A percentile compares a stretch with the other conserved stretches of the same genome.
phyloP scores from a whole-genome alignment of 2,329 filamentous ascomycete genomes.

The Xylaria sp. region DNA sequence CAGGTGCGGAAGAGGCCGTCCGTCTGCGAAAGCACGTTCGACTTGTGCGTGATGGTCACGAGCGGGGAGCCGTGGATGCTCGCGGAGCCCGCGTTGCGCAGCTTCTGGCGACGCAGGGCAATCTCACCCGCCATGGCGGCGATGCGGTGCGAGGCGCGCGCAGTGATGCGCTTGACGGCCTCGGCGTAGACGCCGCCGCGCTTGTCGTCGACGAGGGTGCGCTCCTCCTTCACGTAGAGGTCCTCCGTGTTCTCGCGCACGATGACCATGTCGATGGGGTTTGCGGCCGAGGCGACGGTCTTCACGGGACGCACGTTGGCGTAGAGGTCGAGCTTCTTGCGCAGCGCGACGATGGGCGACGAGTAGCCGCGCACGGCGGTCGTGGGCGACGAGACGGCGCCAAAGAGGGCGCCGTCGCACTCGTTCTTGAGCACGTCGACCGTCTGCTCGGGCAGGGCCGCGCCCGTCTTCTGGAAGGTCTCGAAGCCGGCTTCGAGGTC shows the following conservation, averaged over 20 bases:
- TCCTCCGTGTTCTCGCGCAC: slow-evolving; percentile 99
- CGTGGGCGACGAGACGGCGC: slow-evolving; percentile 88
- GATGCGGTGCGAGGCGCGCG: slow-evolving; percentile 79
- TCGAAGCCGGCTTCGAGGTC: slow-evolving; percentile 91
- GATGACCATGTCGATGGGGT: slow-evolving; percentile 91
- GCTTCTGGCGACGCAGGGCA: slow-evolving; percentile 76
- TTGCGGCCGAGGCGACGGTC: slow-evolving; percentile 59
- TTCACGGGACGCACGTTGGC: slow-evolving; percentile 97
- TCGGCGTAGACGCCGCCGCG: slow-evolving; percentile 78
- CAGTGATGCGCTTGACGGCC: slow-evolving; percentile 94
- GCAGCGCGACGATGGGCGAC: slow-evolving; percentile 90
- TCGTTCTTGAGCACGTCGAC: slow-evolving; percentile 83
- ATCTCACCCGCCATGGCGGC: slow-evolving; percentile 93
- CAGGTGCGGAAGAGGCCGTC: slow-evolving; percentile 90
- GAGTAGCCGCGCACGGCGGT: slow-evolving; percentile 92
- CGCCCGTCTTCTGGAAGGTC: slow-evolving; percentile 84
- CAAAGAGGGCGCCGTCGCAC: slow-evolving; percentile 94
- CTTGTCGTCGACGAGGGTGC: slow-evolving; percentile 67
- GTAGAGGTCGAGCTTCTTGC: slow-evolving; percentile 91
- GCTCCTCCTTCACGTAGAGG: slow-evolving; percentile 95
- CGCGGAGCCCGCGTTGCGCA: slow-evolving; percentile 54
- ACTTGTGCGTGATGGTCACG: slow-evolving; percentile 98
- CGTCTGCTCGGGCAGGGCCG: slow-evolving; percentile 82
- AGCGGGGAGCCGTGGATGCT: slow-evolving; percentile 64
- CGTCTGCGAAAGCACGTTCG: slow-evolving; percentile 92